Evolutionary conservation across 805 yeast species (phyloP).

Genomic region (Maudiozyma saulgeensis): DNA sequence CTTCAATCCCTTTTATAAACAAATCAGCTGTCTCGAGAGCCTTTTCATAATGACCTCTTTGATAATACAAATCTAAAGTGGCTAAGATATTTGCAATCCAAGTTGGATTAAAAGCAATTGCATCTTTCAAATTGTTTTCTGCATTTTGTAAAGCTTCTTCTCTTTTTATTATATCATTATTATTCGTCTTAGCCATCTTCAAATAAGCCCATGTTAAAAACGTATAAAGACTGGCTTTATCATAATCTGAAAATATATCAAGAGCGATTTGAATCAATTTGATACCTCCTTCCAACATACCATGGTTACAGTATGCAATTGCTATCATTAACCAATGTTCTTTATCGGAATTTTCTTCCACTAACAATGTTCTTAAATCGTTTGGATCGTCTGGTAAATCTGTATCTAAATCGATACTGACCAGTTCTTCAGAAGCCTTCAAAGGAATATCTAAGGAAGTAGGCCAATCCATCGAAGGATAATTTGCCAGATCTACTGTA

Average conservation of each 20-base stretch:
- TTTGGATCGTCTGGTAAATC: constrained; percentile 87
- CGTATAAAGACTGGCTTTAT: constrained; percentile 46
- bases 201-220: constrained; percentile 69
- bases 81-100: constrained; percentile 49
- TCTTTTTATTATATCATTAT: constrained; percentile 15
- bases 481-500: constrained; percentile 3
- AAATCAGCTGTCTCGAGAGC: constrained; percentile 63
- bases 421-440: constrained; percentile 70
- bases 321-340: constrained; percentile 83
- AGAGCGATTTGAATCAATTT: constrained; percentile 56
- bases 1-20: constrained; percentile 36
- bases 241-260: constrained; percentile 19
- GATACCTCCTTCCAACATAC: constrained; percentile 50
- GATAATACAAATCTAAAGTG: constrained; percentile 54
- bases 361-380: constrained; percentile 68
- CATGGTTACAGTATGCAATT: constrained; percentile 61
- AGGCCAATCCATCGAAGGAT: constrained; percentile 28
- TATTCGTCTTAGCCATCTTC: constrained; percentile 31
- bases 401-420: constrained; percentile 66
- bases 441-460: constrained; percentile 51
- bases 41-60: constrained; percentile 54
- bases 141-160: constrained; percentile 33
- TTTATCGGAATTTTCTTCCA: constrained; percentile 66
- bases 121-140: constrained; percentile 37
- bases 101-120: constrained; percentile 38